Conservation (phyloP, 805 yeast species). For the Hanseniaspora occidentalis region DNA sequence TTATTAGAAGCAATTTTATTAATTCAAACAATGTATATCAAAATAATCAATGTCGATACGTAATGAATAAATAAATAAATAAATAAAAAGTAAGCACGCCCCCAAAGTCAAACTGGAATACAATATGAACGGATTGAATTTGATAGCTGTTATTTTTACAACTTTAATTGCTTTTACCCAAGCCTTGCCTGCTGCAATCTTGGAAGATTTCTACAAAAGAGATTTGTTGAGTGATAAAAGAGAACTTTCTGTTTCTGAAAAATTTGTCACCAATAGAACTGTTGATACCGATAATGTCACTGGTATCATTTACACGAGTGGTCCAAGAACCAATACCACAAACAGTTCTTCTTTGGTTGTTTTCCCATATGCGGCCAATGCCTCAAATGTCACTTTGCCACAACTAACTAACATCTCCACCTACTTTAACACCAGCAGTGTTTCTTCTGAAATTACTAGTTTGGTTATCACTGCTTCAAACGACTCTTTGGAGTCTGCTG, state of each 20-base stretch:
- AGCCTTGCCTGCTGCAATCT: background rate
- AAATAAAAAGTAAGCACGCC: background rate
- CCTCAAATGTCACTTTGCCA: slow-evolving; percentile 16
- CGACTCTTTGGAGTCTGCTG: slow-evolving; percentile 16
- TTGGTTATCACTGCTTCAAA: slow-evolving; percentile 14
- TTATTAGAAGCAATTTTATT: too few relatives aligned
- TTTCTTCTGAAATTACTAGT: slow-evolving; percentile 12
- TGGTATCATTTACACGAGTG: slow-evolving; percentile 4
- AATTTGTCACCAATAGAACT: background rate
- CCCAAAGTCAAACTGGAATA: too few relatives aligned
- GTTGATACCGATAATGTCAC: slow-evolving; percentile 7
- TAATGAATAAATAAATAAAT: too few relatives aligned
- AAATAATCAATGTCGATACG: too few relatives aligned
- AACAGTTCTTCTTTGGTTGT: slow-evolving; percentile 5
- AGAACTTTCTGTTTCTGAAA: background rate
- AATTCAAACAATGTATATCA: too few relatives aligned
- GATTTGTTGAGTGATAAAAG: background rate
- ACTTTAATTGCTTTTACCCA: background rate
- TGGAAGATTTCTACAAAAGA: background rate
- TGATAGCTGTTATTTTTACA: background rate
- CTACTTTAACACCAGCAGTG: slow-evolving; percentile 11
- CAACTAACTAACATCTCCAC: slow-evolving; percentile 13
- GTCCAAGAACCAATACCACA: slow-evolving; percentile 3
- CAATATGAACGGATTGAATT: too few relatives aligned
- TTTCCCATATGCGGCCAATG: slow-evolving; percentile 11